Base-by-base conservation (phyloP, 2,329 filamentous ascomycete genomes). In the Dryadomyces sulphureus region DNA sequence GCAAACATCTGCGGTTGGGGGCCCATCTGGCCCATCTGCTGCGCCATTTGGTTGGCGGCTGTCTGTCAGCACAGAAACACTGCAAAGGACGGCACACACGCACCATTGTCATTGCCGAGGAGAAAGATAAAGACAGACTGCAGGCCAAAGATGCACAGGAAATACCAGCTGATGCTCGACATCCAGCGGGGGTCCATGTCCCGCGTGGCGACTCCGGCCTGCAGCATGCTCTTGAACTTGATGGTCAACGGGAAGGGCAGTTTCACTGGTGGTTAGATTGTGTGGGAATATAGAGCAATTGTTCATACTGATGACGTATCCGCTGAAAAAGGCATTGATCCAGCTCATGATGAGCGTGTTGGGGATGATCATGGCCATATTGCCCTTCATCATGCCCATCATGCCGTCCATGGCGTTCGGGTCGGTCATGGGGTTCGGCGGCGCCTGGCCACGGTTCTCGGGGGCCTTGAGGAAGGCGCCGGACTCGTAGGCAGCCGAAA, bases 361-460 rank as follows among this genome's bases (percentile, higher is more conserved):
- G 42, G 92, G 92, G 48, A 98, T 87, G 70, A 98, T 96, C 92
- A 96, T 98, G 53, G 92, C 90, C 84, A 98, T 94, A 61, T 98
- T 94, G 48, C 89, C 89, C 76, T 98, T 98, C 86, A 98, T 94
- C 87, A 94, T 94, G 55, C 92, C 90, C 92, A 98, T 98, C 92
- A 98, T 98, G 55, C 89, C 90, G 60, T 98, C 93, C 92, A 98
- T 98, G 48, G 86, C 87, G 41, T 83, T 83, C 20, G 93, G 93
- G 62, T 98, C 92, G 11, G 83, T 85, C 77, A 98, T 88, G 4
- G 92, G 92, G 65, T 96, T 98, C 34, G 86, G 79, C 19, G 88
- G 82, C 3, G 88, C 83, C 65, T 95, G 85, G 45, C 89, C 89
- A 59, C 84, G 81, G 57, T 72, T 77, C 46, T 92, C 85, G 2